Conservation (phyloP, 495 filamentous ascomycete genomes). For the Hypoxylon intermedium region DNA sequence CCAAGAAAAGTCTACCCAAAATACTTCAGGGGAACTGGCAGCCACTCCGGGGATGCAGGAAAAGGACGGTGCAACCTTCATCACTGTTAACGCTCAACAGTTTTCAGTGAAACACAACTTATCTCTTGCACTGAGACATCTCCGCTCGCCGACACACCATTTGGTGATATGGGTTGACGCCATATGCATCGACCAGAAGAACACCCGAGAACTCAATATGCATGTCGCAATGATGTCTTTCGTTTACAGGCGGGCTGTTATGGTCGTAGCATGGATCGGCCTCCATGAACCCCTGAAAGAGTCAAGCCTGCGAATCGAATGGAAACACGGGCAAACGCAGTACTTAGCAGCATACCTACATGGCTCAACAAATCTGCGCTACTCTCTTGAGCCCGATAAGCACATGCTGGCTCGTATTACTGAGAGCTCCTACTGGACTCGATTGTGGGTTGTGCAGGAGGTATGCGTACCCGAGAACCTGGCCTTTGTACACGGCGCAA, state of each 20-base stretch:
- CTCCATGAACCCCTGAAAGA: background rate
- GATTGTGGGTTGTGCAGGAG: conserved; percentile 8
- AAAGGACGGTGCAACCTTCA: background rate
- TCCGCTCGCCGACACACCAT: conserved; percentile 25
- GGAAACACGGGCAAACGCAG: background rate
- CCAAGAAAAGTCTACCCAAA: background rate
- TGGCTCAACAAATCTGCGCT: background rate
- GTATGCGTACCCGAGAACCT: background rate
- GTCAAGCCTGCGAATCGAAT: background rate
- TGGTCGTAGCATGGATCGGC: conserved; percentile 7
- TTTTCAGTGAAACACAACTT: conserved; percentile 34
- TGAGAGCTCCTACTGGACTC: conserved; percentile 3
- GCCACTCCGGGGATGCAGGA: background rate
- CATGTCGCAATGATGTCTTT: conserved; percentile 15
- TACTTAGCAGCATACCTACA: background rate
- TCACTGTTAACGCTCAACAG: conserved; percentile 27
- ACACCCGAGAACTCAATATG: background rate
- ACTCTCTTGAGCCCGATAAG: background rate
- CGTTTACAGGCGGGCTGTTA: conserved; percentile 3
- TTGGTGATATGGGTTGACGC: conserved; percentile 15
- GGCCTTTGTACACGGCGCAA: background rate
- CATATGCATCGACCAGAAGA: conserved; percentile 12
- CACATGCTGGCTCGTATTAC: background rate
- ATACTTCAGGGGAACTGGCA: background rate
- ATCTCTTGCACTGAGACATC: conserved; percentile 22